Base-by-base conservation (phyloP, 805 yeast species). In the Maudiozyma turicensis region DNA sequence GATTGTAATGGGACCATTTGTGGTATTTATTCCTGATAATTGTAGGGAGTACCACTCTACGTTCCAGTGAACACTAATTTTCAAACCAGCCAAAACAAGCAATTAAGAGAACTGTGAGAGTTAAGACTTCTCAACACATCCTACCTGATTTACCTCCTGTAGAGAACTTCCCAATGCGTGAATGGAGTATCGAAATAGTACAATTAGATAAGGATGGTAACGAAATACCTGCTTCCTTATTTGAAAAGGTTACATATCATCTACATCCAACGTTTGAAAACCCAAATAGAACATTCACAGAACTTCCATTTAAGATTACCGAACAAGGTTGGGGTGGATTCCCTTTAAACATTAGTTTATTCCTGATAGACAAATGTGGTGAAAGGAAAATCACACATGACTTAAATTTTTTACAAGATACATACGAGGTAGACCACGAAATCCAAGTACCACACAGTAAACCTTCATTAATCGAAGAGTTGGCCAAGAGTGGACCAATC, bases 321-420 rank as follows among this genome's bases (percentile, higher is more conserved):
- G 99, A 91, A 66, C 83, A 87, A 70, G 99, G 99, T 46, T 91
- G 99, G 98, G 99, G 98, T 65, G 98, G 91, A 57, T 91, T 91
- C 61, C 96, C 90, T 62, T 76, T 93, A 64, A 86, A 86, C 38
- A 82, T 93, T 52, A 75, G 85, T 34, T 72, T 90, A 41, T 84
- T 84, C 52, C 71, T 86, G 43, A 75, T 83, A 15, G 98, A 95
- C 52, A 86, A 84, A 62, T 85, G 83, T 48, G 98, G 98, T 45
- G 97, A 90, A 66, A 77, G 84, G 53, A 86, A 86, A 63, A 67
- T 93, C 49, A 80, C 78, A 59, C 98, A 93, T 64, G 99, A 91
- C 68, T 78, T 91, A 64, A 89, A 89, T 67, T 93, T 91, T 67
- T 69, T 77, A 53, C 79, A 83, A 64, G 88, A 85, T 61, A 77